Conservation (phyloP, 176 grass and related monocot species). For the Hyparrhenia diplandra region DNA sequence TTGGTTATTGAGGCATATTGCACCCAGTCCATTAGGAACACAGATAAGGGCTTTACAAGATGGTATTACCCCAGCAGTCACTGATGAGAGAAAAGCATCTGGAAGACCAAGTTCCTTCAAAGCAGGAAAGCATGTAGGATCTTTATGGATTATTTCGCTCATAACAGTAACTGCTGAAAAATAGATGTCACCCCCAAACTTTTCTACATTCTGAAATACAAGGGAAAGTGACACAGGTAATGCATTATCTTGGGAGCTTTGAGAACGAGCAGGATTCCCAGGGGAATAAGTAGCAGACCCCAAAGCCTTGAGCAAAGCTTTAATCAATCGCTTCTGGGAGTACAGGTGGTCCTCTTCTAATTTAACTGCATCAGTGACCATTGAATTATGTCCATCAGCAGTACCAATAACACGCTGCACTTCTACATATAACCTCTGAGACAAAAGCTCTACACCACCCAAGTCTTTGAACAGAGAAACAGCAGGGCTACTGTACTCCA, state of each 20-base stretch:
- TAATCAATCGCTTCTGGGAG: conserved; percentile 84
- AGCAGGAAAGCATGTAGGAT: conserved; percentile 88
- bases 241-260: conserved; percentile 67
- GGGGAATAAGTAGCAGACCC: conserved; percentile 94
- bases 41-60: conserved; percentile 94
- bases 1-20: conserved; percentile 88
- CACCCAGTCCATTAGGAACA: conserved; percentile 94
- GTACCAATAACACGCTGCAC: conserved; percentile 76
- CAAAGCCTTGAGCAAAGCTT: conserved; percentile 91
- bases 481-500: conserved; percentile 93
- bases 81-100: conserved; percentile 81
- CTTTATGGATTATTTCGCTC: conserved; percentile 99
- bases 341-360: conserved; percentile 79
- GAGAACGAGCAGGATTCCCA: conserved; percentile 69
- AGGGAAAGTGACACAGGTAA: conserved; percentile 84
- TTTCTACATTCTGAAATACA: conserved; percentile 86
- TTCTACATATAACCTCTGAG: conserved; percentile 81
- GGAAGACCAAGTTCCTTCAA: conserved; percentile 88
- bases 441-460: conserved; percentile 81
- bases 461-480: conserved; percentile 96
- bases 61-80: conserved; percentile 65
- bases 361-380: conserved; percentile 61
- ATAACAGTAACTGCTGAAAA: conserved; percentile 98
- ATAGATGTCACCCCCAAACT: conserved; percentile 96
- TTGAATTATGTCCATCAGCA: conserved; percentile 44